Base-by-base conservation (phyloP, 371 early-diverging fungal species). In the Lichtheimia ornata region DNA sequence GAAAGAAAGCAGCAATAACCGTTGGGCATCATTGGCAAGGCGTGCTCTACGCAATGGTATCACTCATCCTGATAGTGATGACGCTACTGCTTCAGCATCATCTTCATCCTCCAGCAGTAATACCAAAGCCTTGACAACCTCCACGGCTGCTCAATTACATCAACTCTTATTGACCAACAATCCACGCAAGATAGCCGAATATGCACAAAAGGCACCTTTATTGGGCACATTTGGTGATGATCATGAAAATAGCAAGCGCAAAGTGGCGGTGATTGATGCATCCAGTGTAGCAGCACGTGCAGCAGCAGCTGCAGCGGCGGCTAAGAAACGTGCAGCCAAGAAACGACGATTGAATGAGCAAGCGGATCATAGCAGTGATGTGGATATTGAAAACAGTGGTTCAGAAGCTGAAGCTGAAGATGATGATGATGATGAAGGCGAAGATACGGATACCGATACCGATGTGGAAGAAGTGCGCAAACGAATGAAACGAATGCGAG, bases 391-490 rank as follows among this genome's bases (percentile, higher is more conserved):
- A 22, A 70, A 68, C 25, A 56, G 60, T 9, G 61, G 61, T 13
- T 55, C 61, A 3, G 61, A 63, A 4, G 54, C 52, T 40, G 63
- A 64, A 43, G 58, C 56, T 12, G 62, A 65, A 7, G 54, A 58
- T 4, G 66, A 65, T 25, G 53, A 51, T 15, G 58, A 60, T 15
- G 54, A 59, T 12, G 59, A 61, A n/a, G 72, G 59, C 14, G 64
- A 52, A 24, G 72, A 72, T 42, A 73, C 73, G 0, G 73, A 73
- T 42, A 64, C 73, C 5, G 73, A 73, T 54, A 65, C 56, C 4
- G 73, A 73, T 54, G 67, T 73, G 3, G 67, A 73, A 51, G 67
- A 69, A 62, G 74, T 74, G 11, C 68, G 74, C 2, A 49, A 57
- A 35, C 64, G 66, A 17, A 70, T 74, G 66, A 70, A 70, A 56